Conservation (phyloP, 768 basidiomycete genomes). For the Mrakia gelida region DNA sequence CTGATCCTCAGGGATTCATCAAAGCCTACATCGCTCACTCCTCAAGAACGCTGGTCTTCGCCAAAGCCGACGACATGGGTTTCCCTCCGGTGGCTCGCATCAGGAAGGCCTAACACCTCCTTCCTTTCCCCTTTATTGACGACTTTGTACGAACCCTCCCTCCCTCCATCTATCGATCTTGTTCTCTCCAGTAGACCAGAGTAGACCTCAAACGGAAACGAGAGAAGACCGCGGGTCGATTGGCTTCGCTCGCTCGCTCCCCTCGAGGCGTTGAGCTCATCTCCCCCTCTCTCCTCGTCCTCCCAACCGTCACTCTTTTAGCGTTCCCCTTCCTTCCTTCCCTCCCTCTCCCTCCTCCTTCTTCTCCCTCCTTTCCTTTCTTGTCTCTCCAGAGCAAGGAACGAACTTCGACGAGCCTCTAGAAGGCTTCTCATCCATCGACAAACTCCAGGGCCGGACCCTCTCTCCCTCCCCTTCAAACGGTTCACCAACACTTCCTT, state of each 20-base stretch:
- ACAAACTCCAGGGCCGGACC: not conserved
- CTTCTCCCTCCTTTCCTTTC: not conserved
- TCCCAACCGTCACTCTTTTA: not conserved
- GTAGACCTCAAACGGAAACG: not conserved
- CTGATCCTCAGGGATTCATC: slow-evolving; percentile 26
- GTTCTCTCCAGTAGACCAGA: not conserved
- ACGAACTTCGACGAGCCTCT: not conserved
- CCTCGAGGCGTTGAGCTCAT: not conserved
- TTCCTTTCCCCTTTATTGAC: not conserved
- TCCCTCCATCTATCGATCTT: not conserved
- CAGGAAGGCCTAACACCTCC: not conserved
- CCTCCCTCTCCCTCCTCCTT: not conserved
- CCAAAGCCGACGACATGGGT: slow-evolving; percentile 26
- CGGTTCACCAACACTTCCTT: not conserved
- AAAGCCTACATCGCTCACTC: slow-evolving; percentile 24
- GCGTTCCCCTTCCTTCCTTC: not conserved
- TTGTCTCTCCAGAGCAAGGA: not conserved
- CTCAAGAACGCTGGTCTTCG: slow-evolving; percentile 24
- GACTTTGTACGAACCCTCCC: not conserved
- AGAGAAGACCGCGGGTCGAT: not conserved
- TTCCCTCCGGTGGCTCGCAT: slow-evolving; percentile 23
- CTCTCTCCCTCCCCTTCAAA: not conserved
- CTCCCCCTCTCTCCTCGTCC: not conserved
- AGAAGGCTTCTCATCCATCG: not conserved
- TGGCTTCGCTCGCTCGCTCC: not conserved